Conservation (phyloP, 2,329 filamentous ascomycete genomes). For the Alternaria alternata region DNA sequence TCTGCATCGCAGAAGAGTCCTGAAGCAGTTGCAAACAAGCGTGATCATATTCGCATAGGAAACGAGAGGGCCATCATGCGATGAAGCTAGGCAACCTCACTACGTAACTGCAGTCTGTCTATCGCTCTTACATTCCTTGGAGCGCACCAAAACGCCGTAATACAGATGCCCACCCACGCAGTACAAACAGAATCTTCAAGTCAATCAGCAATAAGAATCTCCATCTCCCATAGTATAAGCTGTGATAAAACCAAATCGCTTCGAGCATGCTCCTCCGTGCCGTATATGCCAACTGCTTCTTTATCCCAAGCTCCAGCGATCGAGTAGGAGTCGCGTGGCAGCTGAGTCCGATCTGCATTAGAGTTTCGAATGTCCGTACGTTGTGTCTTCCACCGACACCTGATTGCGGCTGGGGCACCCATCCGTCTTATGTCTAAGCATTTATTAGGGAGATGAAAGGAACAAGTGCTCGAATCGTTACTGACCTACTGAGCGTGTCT, state of each 20-base stretch:
- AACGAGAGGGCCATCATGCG: constrained; percentile 11
- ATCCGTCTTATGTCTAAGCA: constrained; percentile 74
- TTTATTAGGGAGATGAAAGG: constrained; percentile 25
- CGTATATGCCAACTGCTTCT: neutral
- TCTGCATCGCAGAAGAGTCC: neutral
- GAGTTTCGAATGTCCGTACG: constrained; percentile 14
- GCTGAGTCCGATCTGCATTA: constrained; percentile 16
- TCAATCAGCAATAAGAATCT: constrained; percentile 2
- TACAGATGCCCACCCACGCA: constrained; percentile 23
- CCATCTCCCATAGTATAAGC: neutral
- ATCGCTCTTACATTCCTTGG: constrained; percentile 11
- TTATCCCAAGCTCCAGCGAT: constrained; percentile 6
- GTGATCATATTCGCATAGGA: constrained; percentile 14
- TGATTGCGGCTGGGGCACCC: constrained; percentile 70
- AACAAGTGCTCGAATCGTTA: neutral
- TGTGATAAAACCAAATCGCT: constrained; percentile 1
- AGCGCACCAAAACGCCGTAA: constrained; percentile 24
- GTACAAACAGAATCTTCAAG: constrained; percentile 7
- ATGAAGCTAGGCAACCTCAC: constrained; percentile 19
- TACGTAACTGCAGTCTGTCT: constrained; percentile 19
- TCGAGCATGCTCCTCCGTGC: neutral
- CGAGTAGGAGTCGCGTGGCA: constrained; percentile 12
- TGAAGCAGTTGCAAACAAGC: neutral
- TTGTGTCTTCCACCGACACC: neutral
- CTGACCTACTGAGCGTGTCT: constrained; percentile 81